These are phyloP conservation scores for Globisporangium alternatum DNA, from an alignment of 352 stramenopile genomes.

Conservation along the genomic window DNA sequence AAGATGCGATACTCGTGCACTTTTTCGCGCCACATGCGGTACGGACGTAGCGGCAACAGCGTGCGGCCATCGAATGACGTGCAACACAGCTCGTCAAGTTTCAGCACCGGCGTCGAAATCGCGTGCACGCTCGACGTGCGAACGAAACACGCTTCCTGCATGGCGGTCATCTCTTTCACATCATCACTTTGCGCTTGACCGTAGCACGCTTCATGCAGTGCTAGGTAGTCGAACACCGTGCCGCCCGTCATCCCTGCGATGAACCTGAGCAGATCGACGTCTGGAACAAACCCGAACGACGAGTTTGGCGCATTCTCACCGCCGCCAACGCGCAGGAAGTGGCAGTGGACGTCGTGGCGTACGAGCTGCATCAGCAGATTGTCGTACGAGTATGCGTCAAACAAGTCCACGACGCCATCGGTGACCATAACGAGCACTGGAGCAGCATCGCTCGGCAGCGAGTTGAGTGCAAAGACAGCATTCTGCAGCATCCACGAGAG, in stretches of 20 bases:
- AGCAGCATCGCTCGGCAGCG: conserved; percentile 65
- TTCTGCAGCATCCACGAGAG: conserved; percentile 85
- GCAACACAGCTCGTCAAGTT: conserved; percentile 64
- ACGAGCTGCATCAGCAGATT: conserved; percentile 87
- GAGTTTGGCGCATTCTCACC: conserved; percentile 51
- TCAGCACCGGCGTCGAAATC: conserved; percentile 62
- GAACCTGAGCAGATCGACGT: conserved; percentile 76
- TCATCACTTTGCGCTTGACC: conserved; percentile 27
- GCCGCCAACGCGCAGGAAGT: conserved; percentile 76
- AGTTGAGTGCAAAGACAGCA: conserved; percentile 83
- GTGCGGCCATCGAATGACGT: conserved; percentile 66
- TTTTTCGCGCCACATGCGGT: conserved; percentile 86
- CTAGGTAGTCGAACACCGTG: conserved; percentile 58
- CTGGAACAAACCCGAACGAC: conserved; percentile 84
- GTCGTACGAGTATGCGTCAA: conserved; percentile 78
- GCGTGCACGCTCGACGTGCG: conserved; percentile 66
- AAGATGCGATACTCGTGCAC: conserved; percentile 88
- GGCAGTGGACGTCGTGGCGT: conserved; percentile 83
- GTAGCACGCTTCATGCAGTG: conserved; percentile 56
- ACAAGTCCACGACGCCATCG: conserved; percentile 82
- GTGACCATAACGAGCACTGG: conserved; percentile 84
- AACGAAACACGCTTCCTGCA: conserved; percentile 64
- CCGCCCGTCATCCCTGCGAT: conserved; percentile 71
- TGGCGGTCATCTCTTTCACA: conserved; percentile 50
- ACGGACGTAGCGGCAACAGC: conserved; percentile 65